Percentiles rank a stretch among this genome's conserved stretches.
These are phyloP conservation scores for Crithidia expoeki DNA, from an alignment of 208 protist species.

Conservation along the genomic window DNA sequence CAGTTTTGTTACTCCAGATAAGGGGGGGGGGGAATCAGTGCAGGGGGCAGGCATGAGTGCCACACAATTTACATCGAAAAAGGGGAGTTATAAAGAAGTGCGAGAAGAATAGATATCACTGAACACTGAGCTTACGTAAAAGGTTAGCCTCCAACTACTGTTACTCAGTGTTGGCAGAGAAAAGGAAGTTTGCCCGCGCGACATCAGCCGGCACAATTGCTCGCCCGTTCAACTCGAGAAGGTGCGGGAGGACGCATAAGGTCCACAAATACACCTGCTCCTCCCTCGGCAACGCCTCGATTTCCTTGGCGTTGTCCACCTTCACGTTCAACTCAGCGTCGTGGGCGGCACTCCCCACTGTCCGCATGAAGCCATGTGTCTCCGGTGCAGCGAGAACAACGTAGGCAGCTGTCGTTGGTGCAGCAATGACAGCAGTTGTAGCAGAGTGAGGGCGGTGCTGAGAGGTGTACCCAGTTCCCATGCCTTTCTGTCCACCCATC, in stretches of 20 bases:
- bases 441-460: background rate
- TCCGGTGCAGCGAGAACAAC: slow-evolving; percentile 33
- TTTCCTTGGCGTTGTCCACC: slow-evolving; percentile 31
- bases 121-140: too few relatives aligned
- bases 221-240: slow-evolving; percentile 45
- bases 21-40: too few relatives aligned
- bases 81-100: background rate
- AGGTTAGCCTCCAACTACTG: too few relatives aligned
- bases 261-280: slow-evolving; percentile 48
- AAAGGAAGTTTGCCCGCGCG: slow-evolving; percentile 37
- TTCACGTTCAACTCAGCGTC: slow-evolving; percentile 27
- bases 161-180: too few relatives aligned
- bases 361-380: slow-evolving; percentile 34
- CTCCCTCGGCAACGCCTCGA: slow-evolving; percentile 30
- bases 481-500: background rate
- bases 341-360: slow-evolving; percentile 28
- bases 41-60: background rate
- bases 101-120: too few relatives aligned
- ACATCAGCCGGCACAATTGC: slow-evolving; percentile 37
- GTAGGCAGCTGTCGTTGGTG: slow-evolving; percentile 35
- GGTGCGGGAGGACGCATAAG: slow-evolving; percentile 46
- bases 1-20: too few relatives aligned
- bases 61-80: background rate
- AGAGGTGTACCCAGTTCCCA: background rate
- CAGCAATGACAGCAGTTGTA: background rate